Evolutionary conservation across 768 basidiomycete genomes (phyloP).

Genomic region (Tephrocybe sp.): DNA sequence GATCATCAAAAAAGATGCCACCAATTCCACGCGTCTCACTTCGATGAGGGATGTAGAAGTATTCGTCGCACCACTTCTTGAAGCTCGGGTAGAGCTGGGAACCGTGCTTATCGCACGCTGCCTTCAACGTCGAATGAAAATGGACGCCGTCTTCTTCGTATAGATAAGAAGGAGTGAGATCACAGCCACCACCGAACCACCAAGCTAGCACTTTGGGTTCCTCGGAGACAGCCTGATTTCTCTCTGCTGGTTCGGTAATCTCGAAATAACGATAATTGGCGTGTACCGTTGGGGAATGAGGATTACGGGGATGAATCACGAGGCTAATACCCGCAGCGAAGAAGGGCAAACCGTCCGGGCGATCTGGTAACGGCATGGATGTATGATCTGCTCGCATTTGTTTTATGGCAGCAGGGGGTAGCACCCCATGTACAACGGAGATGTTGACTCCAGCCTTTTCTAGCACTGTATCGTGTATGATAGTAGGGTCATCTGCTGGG

Average conservation of each 20-base stretch:
- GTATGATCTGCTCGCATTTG: slow-evolving; percentile 95
- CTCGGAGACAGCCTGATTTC: slow-evolving; percentile 28
- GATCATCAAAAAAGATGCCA: slow-evolving; percentile 96
- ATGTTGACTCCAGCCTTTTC: slow-evolving; percentile 98
- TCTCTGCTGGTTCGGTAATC: slow-evolving; percentile 54
- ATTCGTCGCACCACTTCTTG: slow-evolving; percentile 98
- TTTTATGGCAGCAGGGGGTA: slow-evolving; percentile 87
- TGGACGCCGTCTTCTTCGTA: slow-evolving; percentile 84
- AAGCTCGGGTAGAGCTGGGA: slow-evolving; percentile 68
- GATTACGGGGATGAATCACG: slow-evolving; percentile 93
- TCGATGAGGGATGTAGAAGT: slow-evolving; percentile 92
- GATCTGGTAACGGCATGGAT: slow-evolving; percentile 65
- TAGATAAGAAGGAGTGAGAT: slow-evolving; percentile 93
- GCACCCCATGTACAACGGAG: slow-evolving; percentile 83
- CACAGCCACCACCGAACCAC: slow-evolving; percentile 99
- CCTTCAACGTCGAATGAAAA: slow-evolving; percentile 81
- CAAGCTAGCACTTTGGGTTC: slow-evolving; percentile 71
- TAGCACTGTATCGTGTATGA: slow-evolving; percentile 50
- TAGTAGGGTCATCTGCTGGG: slow-evolving; percentile 34
- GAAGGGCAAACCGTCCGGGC: slow-evolving; percentile 74
- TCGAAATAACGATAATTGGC: slow-evolving; percentile 99
- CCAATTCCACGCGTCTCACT: slow-evolving; percentile 86
- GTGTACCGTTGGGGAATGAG: slow-evolving; percentile 91
- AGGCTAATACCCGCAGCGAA: slow-evolving; percentile 92
- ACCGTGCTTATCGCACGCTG: slow-evolving; percentile 75